Conservation (phyloP, 208 protist species). For the Perkinsela sp. region DNA sequence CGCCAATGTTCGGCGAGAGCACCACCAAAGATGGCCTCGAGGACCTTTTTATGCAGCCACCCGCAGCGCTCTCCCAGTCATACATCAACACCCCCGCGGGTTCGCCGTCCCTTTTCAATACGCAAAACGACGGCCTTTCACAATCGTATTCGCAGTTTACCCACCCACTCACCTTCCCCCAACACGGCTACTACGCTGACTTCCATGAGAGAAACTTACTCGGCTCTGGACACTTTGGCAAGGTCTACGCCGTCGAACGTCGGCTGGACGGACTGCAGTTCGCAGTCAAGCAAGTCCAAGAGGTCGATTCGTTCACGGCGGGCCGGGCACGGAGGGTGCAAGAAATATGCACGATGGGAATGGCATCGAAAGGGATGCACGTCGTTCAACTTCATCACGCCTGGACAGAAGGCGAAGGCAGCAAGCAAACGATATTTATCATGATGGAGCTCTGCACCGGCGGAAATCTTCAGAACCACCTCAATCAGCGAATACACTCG, state of each 20-base stretch:
- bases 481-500: constrained; percentile 3
- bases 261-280: neutral
- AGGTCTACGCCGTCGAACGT: neutral
- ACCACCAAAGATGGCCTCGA: no score
- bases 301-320: neutral
- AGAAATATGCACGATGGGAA: neutral
- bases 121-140: neutral
- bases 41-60: neutral
- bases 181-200: neutral
- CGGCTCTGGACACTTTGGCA: neutral
- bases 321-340: neutral
- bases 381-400: neutral
- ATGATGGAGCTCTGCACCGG: constrained; percentile 5
- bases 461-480: constrained; percentile 5
- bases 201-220: neutral
- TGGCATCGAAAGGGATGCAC: neutral
- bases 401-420: neutral
- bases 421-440: constrained; percentile 2
- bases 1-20: no score
- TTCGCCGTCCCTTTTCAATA: neutral
- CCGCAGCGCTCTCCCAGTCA: neutral
- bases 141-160: neutral
- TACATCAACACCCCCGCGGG: neutral
- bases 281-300: neutral
- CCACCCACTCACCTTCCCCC: neutral